Evolutionary conservation across 768 basidiomycete genomes (phyloP).

Genomic region (Kwoniella sp.): DNA sequence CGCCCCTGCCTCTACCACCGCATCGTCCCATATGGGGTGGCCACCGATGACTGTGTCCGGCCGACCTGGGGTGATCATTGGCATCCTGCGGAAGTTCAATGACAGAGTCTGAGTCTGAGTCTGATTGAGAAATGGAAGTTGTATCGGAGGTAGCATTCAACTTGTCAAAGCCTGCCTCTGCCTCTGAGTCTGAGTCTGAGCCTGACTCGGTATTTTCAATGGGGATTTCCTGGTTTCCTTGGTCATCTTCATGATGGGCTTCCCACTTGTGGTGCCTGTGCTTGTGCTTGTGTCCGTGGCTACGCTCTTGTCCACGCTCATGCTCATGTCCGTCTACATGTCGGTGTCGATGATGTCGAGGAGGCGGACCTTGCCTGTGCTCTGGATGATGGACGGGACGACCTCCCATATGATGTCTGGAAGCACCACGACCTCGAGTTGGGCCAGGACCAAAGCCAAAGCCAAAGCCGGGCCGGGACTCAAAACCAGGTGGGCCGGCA

Average conservation of each 20-base stretch:
- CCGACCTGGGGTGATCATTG: too few relatives aligned
- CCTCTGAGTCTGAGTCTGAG: not conserved
- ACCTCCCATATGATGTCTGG: not conserved
- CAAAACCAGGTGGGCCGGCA: not conserved
- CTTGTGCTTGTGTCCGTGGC: not conserved
- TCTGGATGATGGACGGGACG: not conserved
- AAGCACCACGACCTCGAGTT: not conserved
- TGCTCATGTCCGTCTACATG: slow-evolving; percentile 1
- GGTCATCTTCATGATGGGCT: not conserved
- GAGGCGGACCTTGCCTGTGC: not conserved
- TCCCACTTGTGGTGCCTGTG: not conserved
- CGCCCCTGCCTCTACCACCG: too few relatives aligned
- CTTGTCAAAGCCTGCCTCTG: slow-evolving; percentile 2
- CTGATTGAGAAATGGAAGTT: not conserved
- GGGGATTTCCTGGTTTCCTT: not conserved
- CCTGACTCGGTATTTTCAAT: not conserved
- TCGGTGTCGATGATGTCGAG: not conserved
- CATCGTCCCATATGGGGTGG: too few relatives aligned
- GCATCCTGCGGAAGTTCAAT: not conserved
- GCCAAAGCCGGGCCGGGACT: too few relatives aligned
- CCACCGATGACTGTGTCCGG: too few relatives aligned
- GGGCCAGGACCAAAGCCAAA: not conserved
- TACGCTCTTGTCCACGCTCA: not conserved
- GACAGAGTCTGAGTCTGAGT: not conserved
- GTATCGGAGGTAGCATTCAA: not conserved